Evolutionary conservation across 2,329 filamentous ascomycete species (phyloP).

Genomic region (Intubia oerlemansii): DNA sequence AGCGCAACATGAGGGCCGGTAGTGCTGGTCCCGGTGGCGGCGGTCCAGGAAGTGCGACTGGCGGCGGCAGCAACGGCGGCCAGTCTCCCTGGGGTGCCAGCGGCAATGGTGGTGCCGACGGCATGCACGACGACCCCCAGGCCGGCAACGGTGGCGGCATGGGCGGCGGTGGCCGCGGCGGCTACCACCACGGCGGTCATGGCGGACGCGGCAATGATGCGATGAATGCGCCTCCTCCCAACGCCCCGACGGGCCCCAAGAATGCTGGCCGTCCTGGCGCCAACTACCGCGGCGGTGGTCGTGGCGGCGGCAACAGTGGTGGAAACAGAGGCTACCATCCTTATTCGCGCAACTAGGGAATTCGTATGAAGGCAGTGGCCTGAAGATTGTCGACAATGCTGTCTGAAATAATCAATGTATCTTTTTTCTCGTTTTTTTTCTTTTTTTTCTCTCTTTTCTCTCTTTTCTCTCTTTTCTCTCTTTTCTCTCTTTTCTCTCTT

Average conservation of each 20-base stretch:
- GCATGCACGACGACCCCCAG: conserved; percentile 78
- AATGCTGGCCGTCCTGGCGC: conserved; percentile 81
- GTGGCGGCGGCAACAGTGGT: conserved; percentile 26
- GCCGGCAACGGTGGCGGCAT: conserved; percentile 11
- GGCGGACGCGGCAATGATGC: conserved; percentile 23
- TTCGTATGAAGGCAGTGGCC: background rate
- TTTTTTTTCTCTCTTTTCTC: background rate
- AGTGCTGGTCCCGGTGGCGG: conserved; percentile 5
- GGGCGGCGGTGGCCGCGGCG: conserved; percentile 13
- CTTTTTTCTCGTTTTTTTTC: background rate
- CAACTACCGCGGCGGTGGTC: conserved; percentile 80
- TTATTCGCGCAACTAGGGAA: conserved; percentile 27
- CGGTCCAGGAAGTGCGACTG: conserved; percentile 12
- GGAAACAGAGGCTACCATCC: conserved; percentile 55
- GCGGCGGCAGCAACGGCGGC: conserved; percentile 9
- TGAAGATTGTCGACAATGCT: background rate
- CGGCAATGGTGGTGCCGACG: conserved; percentile 14
- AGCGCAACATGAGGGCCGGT: conserved; percentile 32
- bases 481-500: too few relatives aligned
- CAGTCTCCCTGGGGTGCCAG: conserved; percentile 10
- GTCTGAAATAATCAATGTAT: background rate
- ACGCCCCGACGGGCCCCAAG: conserved; percentile 86
- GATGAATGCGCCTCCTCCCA: conserved; percentile 44
- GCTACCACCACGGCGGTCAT: conserved; percentile 7
- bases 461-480: background rate